These are phyloP conservation scores for Conticribra weissflogii DNA, from an alignment of 108 stramenopile species.

Conservation along the genomic window DNA sequence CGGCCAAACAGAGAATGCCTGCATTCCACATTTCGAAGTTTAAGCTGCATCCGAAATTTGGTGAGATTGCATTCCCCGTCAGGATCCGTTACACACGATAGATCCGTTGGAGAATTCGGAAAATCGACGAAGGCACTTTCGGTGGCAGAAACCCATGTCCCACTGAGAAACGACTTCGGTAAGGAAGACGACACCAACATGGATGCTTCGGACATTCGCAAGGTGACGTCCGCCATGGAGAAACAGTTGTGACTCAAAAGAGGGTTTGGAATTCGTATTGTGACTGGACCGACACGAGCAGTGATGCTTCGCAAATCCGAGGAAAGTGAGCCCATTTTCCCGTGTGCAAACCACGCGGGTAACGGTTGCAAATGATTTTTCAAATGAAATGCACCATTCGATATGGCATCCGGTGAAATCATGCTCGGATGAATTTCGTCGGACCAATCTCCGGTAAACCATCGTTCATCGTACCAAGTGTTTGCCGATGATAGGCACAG, in stretches of 20 bases:
- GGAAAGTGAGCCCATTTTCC: conserved; percentile 53
- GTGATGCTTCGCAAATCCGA: conserved; percentile 72
- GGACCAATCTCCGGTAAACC: conserved; percentile 75
- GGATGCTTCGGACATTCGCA: conserved; percentile 52
- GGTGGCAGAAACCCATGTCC: conserved; percentile 52
- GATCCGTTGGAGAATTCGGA: conserved; percentile 72
- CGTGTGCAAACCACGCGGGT: conserved; percentile 54
- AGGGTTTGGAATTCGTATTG: conserved; percentile 57
- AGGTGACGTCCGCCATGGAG: conserved; percentile 52
- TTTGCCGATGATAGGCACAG: conserved; percentile 30
- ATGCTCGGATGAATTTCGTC: conserved; percentile 54
- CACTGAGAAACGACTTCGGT: conserved; percentile 68
- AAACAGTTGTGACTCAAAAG: conserved; percentile 49
- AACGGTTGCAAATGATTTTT: conserved; percentile 61
- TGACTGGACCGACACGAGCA: conserved; percentile 52
- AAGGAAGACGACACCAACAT: conserved; percentile 65
- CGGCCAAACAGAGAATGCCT: conserved; percentile 27
- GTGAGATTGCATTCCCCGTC: not conserved
- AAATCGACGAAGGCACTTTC: conserved; percentile 45
- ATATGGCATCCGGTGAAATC: conserved; percentile 40
- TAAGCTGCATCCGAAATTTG: not conserved
- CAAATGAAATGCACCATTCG: conserved; percentile 21
- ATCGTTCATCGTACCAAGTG: conserved; percentile 61
- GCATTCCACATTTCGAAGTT: not conserved
- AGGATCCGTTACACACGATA: conserved; percentile 38